Conservation (phyloP, 768 basidiomycete genomes). For the Tulasnella sp. region DNA sequence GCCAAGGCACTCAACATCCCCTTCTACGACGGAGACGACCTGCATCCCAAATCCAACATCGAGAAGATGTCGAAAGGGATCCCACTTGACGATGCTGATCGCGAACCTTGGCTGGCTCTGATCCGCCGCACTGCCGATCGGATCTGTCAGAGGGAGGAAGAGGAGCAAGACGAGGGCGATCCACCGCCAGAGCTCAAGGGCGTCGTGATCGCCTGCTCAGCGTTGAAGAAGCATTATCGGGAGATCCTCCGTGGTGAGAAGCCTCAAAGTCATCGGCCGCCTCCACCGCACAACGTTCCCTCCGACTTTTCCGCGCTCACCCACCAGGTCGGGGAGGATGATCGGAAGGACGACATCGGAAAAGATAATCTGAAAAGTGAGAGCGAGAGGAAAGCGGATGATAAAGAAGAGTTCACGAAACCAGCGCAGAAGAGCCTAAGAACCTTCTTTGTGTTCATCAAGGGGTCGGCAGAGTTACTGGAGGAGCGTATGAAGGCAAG, state of each 20-base stretch:
- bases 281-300: slow-evolving; percentile 1
- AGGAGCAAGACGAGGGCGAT: slow-evolving; percentile 3
- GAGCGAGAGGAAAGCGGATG: background rate
- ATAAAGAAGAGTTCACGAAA: background rate
- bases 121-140: slow-evolving; percentile 58
- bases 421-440: slow-evolving; percentile 28
- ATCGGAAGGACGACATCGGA: background rate
- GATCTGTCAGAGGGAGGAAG: slow-evolving; percentile 26
- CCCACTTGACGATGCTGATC: slow-evolving; percentile 71
- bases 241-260: slow-evolving; percentile 60
- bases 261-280: slow-evolving; percentile 2
- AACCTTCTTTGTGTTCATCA: slow-evolving; percentile 76
- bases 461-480: slow-evolving; percentile 47
- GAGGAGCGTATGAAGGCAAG: slow-evolving; percentile 53
- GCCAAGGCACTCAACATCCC: slow-evolving; percentile 51
- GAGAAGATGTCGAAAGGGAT: slow-evolving; percentile 75
- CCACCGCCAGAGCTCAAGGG: slow-evolving; percentile 29
- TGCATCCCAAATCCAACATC: slow-evolving; percentile 73
- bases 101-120: slow-evolving; percentile 72
- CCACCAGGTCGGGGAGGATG: background rate
- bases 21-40: slow-evolving; percentile 81
- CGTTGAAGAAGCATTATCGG: slow-evolving; percentile 72
- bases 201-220: slow-evolving; percentile 79
- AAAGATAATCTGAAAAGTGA: slow-evolving; percentile 18
- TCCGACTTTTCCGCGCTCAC: background rate